Conservation (phyloP, 1,139 yeast genomes). For the Hyphopichia fennica region DNA sequence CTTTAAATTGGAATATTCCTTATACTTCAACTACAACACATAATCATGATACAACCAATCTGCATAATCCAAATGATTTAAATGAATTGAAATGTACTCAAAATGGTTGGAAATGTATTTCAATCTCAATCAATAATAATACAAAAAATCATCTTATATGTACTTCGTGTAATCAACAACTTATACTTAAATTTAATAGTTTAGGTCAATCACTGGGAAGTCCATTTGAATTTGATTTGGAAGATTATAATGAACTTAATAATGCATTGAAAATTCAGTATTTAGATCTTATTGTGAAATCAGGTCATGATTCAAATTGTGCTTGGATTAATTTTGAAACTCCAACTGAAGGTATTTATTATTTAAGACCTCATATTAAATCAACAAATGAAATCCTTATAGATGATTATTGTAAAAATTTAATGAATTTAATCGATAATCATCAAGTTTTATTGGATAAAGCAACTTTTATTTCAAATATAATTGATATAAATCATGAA, state of each 20-base stretch:
- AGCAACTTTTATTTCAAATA: conserved; percentile 7
- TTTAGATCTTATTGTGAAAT: conserved; percentile 18
- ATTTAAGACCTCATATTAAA: conserved; percentile 34
- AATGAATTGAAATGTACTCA: conserved; percentile 40
- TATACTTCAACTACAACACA: conserved; percentile 1
- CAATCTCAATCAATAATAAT: conserved; percentile 21
- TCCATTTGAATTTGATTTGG: conserved; percentile 18
- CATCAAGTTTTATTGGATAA: conserved; percentile 16
- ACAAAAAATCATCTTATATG: conserved; percentile 36
- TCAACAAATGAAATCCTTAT: conserved; percentile 30
- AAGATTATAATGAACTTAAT: conserved; percentile 26
- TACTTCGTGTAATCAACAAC: conserved; percentile 30
- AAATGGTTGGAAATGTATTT: conserved; percentile 44
- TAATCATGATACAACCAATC: conserved; percentile 3
- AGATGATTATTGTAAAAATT: conserved; percentile 25
- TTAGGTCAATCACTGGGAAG: conserved; percentile 8
- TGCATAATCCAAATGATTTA: conserved; percentile 10
- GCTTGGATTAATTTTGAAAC: conserved; percentile 41
- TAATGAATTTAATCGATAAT: conserved; percentile 32
- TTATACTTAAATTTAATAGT: conserved; percentile 28
- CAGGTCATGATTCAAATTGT: conserved; percentile 33
- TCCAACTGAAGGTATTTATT: conserved; percentile 35
- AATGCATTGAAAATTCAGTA: conserved; percentile 23
- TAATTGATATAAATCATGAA: not conserved
- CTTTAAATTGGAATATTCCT: conserved; percentile 39